Evolutionary conservation across 2,329 filamentous ascomycete genomes (phyloP), one percentile per base, ranked within the genome.

Genomic region (Penicillium sp.): DNA sequence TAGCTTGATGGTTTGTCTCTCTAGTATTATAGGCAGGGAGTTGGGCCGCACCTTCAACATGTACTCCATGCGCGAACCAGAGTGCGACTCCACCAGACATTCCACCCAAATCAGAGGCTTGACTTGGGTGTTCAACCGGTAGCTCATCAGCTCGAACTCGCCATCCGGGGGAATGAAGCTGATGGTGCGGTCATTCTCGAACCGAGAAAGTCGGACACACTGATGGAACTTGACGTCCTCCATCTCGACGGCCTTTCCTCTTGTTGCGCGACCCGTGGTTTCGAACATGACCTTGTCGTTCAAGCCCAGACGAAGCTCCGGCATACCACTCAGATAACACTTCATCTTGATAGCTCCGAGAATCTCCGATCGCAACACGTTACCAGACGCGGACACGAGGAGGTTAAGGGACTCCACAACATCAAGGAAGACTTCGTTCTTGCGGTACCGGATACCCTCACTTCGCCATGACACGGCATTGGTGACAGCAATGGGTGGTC

Each of bases 251-350:
- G 93, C 88, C 73, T 98, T 98, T 53, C 93, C 93, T 63, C 93
- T 77, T 35, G 91, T 97, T 15, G 91, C 88, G 54, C 93, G 81
- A 26, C 93, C 93, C 0, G 93, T 98, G 4, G 89, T 95, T 74
- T 98, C 93, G 65, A 98, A 98, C 93, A 98, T 98, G 70, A 88
- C 93, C 74, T 98, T 98, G 76, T 98, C 93, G 75, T 98, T 98
- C 66, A 98, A 74, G 4, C 93, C 93, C 44, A 98, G 73, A 26
- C 93, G 85, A 64, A 98, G 73, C 73, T 98, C 93, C 10, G 93
- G 93, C 93, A 98, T 98, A 51, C 93, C 93, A 41, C 88, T 95
- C 15, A 98, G 78, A 67, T 98, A 98, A 73, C 93, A 98, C 74
- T 98, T 98, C 93, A 98, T 96, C 76, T 98, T 98, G 70, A 98